Conservation (phyloP, 2,329 filamentous ascomycete species). For the Monosporascus sp. region DNA sequence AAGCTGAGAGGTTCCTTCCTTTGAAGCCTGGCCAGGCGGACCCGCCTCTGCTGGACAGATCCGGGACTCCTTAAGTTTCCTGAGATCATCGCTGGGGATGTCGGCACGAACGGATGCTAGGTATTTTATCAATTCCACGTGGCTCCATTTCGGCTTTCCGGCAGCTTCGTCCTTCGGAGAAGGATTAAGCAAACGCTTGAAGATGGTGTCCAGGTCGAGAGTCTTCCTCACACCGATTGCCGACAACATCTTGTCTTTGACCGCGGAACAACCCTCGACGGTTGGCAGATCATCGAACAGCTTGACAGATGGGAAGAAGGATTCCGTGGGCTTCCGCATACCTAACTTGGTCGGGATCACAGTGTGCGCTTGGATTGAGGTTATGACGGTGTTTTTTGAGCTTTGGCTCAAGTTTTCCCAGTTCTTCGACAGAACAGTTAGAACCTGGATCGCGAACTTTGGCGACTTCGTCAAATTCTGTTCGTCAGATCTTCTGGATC, state of each 20-base stretch:
- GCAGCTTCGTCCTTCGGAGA: conserved; percentile 44
- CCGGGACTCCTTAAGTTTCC: conserved; percentile 67
- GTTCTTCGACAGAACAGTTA: conserved; percentile 77
- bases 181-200: conserved; percentile 71
- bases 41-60: conserved; percentile 76
- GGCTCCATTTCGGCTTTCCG: conserved; percentile 68
- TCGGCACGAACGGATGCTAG: conserved; percentile 84
- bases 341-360: conserved; percentile 87
- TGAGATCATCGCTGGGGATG: conserved; percentile 77
- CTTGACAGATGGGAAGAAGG: conserved; percentile 91
- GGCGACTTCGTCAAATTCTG: conserved; percentile 67
- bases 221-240: conserved; percentile 90
- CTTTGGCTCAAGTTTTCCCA: conserved; percentile 74
- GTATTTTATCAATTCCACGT: conserved; percentile 92
- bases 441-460: conserved; percentile 69
- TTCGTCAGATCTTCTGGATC: conserved; percentile 51
- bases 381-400: conserved; percentile 60
- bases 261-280: conserved; percentile 65
- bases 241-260: conserved; percentile 86
- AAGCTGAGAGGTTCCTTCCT: conserved; percentile 44
- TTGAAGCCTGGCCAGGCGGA: conserved; percentile 47
- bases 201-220: conserved; percentile 89
- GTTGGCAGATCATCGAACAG: conserved; percentile 90
- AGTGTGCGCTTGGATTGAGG: conserved; percentile 60
- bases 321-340: conserved; percentile 78